Evolutionary conservation across 441 rosid species (phyloP), one percentile per base, ranked within the genome.

Genomic region (Oxalis stricta): DNA sequence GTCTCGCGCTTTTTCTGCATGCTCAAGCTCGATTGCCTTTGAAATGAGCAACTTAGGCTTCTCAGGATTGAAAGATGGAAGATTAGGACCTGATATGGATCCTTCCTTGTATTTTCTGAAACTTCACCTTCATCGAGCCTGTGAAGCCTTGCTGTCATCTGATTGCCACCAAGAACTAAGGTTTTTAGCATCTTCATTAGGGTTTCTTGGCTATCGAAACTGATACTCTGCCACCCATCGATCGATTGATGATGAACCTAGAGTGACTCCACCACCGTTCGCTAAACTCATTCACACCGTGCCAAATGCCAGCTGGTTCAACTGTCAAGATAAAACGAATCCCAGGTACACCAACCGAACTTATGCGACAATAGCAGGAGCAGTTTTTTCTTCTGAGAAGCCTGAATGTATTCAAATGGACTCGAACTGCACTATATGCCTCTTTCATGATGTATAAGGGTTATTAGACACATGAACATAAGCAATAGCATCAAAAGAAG

Each of bases 301-400:
- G 71, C 83, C 83, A 80, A 13, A 77, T 48, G 4, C 82, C 83
- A 4, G 63, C 59, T 1, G 94, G 94, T 35, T 76, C 85, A 11
- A 86, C 91, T 0, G 83, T 65, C 6, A 82, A 64, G 55, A n/a
- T 79, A 82, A 51, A 82, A 75, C 7, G 94, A 81, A 57, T 86
- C 94, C 94, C 91, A 86, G 33, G 96, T 82, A 60, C 96, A 86
- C 94, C 91, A 83, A 10, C 96, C 94, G 24, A 83, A 86, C 65
- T 79, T 79, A 32, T 82, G n/a, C 65, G n/a, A 64, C 47, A 18
- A 79, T 46, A 1, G 66, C 42, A 1, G 88, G 91, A 4, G 48
- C 58, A 17, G 47, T 48, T 61, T 83, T 80, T 70, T 83, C 96
- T 56, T 79, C 94, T 21, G n/a, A 74, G 31, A 19, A 73, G 75